Evolutionary conservation across 768 basidiomycete species (phyloP), one percentile per base, ranked within the genome.

Genomic region (Leccinum truebloodii): DNA sequence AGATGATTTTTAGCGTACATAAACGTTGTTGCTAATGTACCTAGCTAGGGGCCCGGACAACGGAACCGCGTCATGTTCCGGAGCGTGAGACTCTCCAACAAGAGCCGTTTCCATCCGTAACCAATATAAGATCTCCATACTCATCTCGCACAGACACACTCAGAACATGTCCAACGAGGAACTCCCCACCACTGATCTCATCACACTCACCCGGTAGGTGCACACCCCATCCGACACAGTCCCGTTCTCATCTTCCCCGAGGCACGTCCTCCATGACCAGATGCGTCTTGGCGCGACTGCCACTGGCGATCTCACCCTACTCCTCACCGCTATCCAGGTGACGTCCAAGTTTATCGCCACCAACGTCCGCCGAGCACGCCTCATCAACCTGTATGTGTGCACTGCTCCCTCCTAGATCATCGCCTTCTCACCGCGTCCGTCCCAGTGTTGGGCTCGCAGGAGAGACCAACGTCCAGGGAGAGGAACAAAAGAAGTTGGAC

Each of bases 401-500:
- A 34, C 49, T 32, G 26, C 58, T 24, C 39, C 14, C 55, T 16
- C 50, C 44, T 20, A 18, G 26, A 44, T 22, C 1, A 2, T 46
- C 39, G 20, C 39, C 28, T 34, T 41, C 60, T 63, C 22, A 61
- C 52, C 44, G 4, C 46, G 20, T 39, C 54, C 26, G n/a, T 69
- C 98, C 75, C 84, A 96, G 95, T n/a, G 90, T 99, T 65, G 97
- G 97, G 34, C 83, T 96, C 22, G 97, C 97, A 16, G 97, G 97
- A 16, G 94, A 95, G 71, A 92, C 92, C 28, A 99, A 99, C 72
- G 89, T 95, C 8, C 94, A 95, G 76, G 97, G 97, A 22, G 97
- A 98, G 75, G 97, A 98, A 71, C 97, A 99, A 82, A 99, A 99
- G 83, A 99, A 99, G 78, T 83, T 99, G 56, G 95, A 97, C 71